Percentiles rank a stretch among this genome's conserved stretches.
Evolutionary conservation across 2,329 filamentous ascomycete species (phyloP).

Genomic region (Acrocalymma vagum): DNA sequence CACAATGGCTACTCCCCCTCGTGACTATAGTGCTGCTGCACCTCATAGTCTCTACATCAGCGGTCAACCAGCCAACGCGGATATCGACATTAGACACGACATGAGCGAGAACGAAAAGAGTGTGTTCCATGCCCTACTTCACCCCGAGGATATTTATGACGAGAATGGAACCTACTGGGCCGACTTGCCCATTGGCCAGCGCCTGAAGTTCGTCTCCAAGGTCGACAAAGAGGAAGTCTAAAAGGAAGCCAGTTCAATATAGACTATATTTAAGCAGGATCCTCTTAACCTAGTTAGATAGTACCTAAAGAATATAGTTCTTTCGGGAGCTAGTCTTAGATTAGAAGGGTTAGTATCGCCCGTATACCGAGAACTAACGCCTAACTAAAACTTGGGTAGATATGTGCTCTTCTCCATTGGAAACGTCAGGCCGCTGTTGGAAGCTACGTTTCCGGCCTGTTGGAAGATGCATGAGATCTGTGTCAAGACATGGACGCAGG

Average conservation of each 20-base stretch:
- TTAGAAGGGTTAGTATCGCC: constrained; percentile 70
- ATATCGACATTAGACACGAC: constrained; percentile 45
- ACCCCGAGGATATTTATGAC: constrained; percentile 88
- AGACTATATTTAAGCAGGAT: constrained; percentile 84
- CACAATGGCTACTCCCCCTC: constrained; percentile 46
- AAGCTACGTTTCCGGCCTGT: constrained; percentile 77
- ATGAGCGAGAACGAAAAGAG: constrained; percentile 68
- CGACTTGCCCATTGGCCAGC: constrained; percentile 76
- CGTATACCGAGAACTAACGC: neutral
- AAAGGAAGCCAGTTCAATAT: constrained; percentile 72
- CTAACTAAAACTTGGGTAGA: constrained; percentile 50
- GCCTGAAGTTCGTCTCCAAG: constrained; percentile 76
- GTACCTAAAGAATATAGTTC: constrained; percentile 90
- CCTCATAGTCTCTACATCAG: constrained; percentile 59
- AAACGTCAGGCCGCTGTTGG: constrained; percentile 85
- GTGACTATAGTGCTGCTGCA: constrained; percentile 57
- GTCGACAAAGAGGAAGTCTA: constrained; percentile 76
- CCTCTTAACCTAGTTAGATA: constrained; percentile 83
- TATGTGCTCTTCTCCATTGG: constrained; percentile 98
- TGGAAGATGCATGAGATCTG: constrained; percentile 76
- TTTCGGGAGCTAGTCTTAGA: constrained; percentile 90
- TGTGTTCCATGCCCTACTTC: constrained; percentile 80
- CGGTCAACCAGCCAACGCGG: constrained; percentile 51
- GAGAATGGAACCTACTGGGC: constrained; percentile 90
- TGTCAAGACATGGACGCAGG: constrained; percentile 79